Conservation (phyloP, 192 early-diverging fungal species). For the Coemansia sp. region DNA sequence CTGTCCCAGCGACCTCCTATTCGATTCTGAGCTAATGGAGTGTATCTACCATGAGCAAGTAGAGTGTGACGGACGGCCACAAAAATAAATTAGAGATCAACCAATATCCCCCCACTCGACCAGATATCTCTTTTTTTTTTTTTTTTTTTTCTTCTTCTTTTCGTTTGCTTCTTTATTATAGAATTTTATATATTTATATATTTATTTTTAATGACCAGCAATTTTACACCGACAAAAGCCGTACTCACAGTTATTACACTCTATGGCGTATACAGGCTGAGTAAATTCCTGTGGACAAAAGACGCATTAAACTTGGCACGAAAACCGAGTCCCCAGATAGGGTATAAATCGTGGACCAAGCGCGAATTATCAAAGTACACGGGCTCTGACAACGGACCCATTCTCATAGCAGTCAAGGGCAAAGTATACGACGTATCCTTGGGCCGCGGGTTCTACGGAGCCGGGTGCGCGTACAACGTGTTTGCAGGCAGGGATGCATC, state of each 20-base stretch:
- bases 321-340: constrained; percentile 9
- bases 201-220: background rate
- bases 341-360: constrained; percentile 41
- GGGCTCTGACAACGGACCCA: constrained; percentile 48
- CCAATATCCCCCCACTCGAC: too few species aligned
- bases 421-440: constrained; percentile 88
- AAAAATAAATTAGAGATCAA: background rate
- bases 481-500: constrained; percentile 97
- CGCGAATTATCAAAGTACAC: constrained; percentile 39
- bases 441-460: constrained; percentile 90
- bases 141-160: too few species aligned
- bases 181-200: background rate
- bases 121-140: too few species aligned
- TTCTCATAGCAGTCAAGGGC: constrained; percentile 82
- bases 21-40: constrained; percentile 38
- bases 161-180: background rate
- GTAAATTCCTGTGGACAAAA: constrained; percentile 30
- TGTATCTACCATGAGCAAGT: constrained; percentile 37
- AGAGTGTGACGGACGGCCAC: constrained; percentile 30
- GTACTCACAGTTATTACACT: constrained; percentile 18
- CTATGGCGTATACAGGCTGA: constrained; percentile 24
- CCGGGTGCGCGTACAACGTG: constrained; percentile 84
- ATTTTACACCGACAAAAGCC: constrained; percentile 3
- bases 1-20: constrained; percentile 41
- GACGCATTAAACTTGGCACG: constrained; percentile 23